Conservation (phyloP, 2,329 filamentous ascomycete genomes). For the Talaromyces sp. region DNA sequence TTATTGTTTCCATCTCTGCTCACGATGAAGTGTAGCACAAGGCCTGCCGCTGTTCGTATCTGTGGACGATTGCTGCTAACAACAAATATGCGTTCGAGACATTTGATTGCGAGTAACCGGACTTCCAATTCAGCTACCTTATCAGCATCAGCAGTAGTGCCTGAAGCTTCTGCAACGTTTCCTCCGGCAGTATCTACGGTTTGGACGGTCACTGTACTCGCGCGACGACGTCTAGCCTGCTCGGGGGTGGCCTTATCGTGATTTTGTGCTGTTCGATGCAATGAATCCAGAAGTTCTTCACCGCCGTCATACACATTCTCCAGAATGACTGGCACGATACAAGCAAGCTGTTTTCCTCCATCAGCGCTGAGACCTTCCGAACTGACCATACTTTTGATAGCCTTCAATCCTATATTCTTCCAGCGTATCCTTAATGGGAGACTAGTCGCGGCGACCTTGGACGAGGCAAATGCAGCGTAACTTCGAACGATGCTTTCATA, state of each 20-base stretch:
- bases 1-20: slow-evolving; percentile 52
- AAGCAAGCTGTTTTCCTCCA: slow-evolving; percentile 69
- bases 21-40: slow-evolving; percentile 70
- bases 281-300: slow-evolving; percentile 62
- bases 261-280: slow-evolving; percentile 65
- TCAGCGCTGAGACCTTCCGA: slow-evolving; percentile 76
- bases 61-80: slow-evolving; percentile 74
- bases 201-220: slow-evolving; percentile 74
- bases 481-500: slow-evolving; percentile 77
- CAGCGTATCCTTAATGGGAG: slow-evolving; percentile 71
- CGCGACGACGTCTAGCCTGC: slow-evolving; percentile 62
- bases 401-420: slow-evolving; percentile 69
- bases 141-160: slow-evolving; percentile 81
- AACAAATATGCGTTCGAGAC: slow-evolving; percentile 80
- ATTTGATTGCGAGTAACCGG: slow-evolving; percentile 77
- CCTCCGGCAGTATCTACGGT: slow-evolving; percentile 69
- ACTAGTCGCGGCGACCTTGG: slow-evolving; percentile 59
- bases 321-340: slow-evolving; percentile 79
- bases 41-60: slow-evolving; percentile 70
- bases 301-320: slow-evolving; percentile 72
- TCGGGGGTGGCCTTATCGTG: slow-evolving; percentile 57
- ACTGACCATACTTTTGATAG: slow-evolving; percentile 75
- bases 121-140: slow-evolving; percentile 86
- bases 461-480: slow-evolving; percentile 77
- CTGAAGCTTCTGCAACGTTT: slow-evolving; percentile 63